Percentiles rank a stretch among this genome's conserved stretches.
Evolutionary conservation across 441 rosid species (phyloP).

Genomic region (Raphanus hybrid): DNA sequence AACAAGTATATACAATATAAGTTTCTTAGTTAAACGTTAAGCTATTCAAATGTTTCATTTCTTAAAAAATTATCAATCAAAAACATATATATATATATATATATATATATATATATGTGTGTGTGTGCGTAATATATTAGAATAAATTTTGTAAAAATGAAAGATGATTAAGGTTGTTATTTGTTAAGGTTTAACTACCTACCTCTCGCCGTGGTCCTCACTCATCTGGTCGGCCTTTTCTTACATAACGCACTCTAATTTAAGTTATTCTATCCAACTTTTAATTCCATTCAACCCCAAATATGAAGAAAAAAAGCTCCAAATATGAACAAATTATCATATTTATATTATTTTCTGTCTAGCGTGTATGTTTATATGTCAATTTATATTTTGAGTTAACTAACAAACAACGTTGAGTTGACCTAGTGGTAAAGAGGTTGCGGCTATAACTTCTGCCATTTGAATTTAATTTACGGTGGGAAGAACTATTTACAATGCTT

Average conservation of each 20-base stretch:
- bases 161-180: conserved; percentile 4
- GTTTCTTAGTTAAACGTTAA: not conserved
- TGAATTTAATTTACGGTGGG: no score
- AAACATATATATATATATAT: no score
- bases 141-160: not conserved
- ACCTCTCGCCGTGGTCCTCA: conserved; percentile 3
- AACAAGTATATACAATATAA: not conserved
- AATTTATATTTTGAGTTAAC: not conserved
- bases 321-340: not conserved
- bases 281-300: conserved; percentile 5
- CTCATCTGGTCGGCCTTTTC: conserved; percentile 41
- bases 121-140: no score
- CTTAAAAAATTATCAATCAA: not conserved
- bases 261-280: conserved; percentile 11
- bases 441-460: no score
- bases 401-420: not conserved
- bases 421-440: no score
- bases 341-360: not conserved
- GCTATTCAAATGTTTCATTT: not conserved
- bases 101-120: no score
- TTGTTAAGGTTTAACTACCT: conserved; percentile 13
- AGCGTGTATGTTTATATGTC: not conserved
- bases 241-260: conserved; percentile 26
- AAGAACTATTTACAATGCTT: no score
- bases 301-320: not conserved